phyloP scores from a whole-genome alignment of 1,284 basidiomycete species.

The Austroboletus novae-zelandiae region DNA sequence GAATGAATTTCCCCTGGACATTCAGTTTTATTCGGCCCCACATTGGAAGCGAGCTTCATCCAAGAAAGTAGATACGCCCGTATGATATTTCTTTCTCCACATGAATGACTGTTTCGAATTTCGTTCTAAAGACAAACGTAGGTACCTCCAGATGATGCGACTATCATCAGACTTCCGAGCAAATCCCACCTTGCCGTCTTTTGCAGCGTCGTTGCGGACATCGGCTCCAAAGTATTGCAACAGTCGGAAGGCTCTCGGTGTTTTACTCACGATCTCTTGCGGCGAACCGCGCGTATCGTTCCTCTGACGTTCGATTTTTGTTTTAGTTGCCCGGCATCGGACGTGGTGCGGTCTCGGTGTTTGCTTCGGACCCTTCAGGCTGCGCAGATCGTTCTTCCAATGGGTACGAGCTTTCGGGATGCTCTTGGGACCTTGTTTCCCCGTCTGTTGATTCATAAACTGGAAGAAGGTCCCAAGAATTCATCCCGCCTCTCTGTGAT shows the following conservation, averaged over 20 bases:
- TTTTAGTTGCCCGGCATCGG: constrained; percentile 39
- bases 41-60: constrained; percentile 17
- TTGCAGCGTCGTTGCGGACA: constrained; percentile 43
- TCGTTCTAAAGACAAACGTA: constrained; percentile 18
- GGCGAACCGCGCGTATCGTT: constrained; percentile 39
- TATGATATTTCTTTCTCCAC: constrained; percentile 15
- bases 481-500: constrained; percentile 15
- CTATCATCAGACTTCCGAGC: constrained; percentile 38
- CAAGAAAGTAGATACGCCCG: constrained; percentile 26
- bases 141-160: constrained; percentile 29
- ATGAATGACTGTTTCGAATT: not conserved
- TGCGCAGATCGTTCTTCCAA: constrained; percentile 22
- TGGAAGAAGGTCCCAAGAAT: constrained; percentile 31
- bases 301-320: constrained; percentile 46
- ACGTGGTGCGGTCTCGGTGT: constrained; percentile 37
- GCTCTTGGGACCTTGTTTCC: constrained; percentile 30
- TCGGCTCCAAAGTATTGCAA: constrained; percentile 41
- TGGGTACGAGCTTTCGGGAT: constrained; percentile 19
- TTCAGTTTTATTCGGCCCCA: constrained; percentile 29
- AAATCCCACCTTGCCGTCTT: constrained; percentile 44
- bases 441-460: constrained; percentile 32
- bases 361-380: constrained; percentile 40
- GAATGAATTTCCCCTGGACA: constrained; percentile 34
- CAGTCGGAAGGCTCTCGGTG: constrained; percentile 43
- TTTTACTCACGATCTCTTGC: constrained; percentile 47